Percentiles rank a stretch among this genome's conserved stretches.
phyloP scores from a whole-genome alignment of 805 yeast species.

The Ogataea glucozyma region DNA sequence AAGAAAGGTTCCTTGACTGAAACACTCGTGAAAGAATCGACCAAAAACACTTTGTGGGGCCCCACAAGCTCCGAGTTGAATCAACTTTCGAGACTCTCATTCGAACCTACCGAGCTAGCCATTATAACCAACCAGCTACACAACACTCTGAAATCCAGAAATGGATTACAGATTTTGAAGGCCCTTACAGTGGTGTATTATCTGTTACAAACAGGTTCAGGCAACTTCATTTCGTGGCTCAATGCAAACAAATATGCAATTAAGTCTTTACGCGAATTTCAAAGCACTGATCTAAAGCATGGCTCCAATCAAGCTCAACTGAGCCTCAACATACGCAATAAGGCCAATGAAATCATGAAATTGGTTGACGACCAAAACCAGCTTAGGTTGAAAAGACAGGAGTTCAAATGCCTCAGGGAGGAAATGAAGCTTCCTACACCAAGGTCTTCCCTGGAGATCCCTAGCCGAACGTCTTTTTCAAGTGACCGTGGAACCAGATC shows the following conservation, averaged over 20 bases:
- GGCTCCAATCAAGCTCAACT: constrained; percentile 22
- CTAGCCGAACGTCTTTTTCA: constrained; percentile 28
- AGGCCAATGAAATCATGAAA: constrained; percentile 37
- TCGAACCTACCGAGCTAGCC: constrained; percentile 39
- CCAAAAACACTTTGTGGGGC: constrained; percentile 48
- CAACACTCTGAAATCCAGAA: constrained; percentile 41
- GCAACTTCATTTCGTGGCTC: constrained; percentile 50
- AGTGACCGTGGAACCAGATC: constrained; percentile 22
- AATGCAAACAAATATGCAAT: constrained; percentile 39
- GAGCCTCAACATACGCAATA: constrained; percentile 40
- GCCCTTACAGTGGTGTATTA: constrained; percentile 54
- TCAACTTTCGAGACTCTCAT: constrained; percentile 50
- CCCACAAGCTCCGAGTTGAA: constrained; percentile 58
- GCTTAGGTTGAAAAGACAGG: constrained; percentile 42
- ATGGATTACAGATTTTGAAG: constrained; percentile 46
- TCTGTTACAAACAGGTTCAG: constrained; percentile 54
- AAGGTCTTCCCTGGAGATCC: constrained; percentile 28
- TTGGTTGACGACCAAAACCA: constrained; percentile 36
- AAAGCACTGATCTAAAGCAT: constrained; percentile 23
- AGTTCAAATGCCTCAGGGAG: constrained; percentile 41
- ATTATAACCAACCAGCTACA: constrained; percentile 42
- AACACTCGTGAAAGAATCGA: constrained; percentile 42
- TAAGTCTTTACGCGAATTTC: constrained; percentile 32
- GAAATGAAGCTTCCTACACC: constrained; percentile 40
- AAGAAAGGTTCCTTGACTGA: constrained; percentile 34